Base-by-base conservation (phyloP, 805 yeast genomes). In the Myxozyma melibiosi region DNA sequence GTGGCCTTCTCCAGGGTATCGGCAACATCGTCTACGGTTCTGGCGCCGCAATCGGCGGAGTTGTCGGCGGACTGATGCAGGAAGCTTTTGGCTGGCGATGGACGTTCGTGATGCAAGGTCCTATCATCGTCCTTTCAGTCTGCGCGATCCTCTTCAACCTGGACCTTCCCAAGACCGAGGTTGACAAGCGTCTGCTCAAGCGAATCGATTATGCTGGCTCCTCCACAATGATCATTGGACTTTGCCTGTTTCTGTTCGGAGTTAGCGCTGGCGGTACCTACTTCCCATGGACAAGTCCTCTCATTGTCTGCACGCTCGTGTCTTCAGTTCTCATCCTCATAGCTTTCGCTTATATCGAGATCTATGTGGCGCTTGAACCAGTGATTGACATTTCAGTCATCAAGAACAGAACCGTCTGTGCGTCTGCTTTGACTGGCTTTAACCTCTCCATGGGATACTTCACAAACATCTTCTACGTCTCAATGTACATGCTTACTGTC, bases 1-100 rank as follows among this genome's bases (percentile, higher is more conserved):
- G 97, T 57, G 96, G 96, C 0, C 69, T 88, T 31, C 87, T 82
- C 70, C 97, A 90, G 68, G 97, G 97, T 0, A 68, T 87, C 46
- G 86, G 86, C 27, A 90, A 90, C 70, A 76, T 90, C 25, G 83
- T 83, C 39, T 90, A 80, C 66, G 94, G 91, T 4, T 67, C 83
- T 16, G 97, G 97, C 6, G 84, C 88, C 1, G 84, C 86, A 0
- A 70, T 80, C 42, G 94, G 94, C 16, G 90, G 90, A 2, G 44
- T 53, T 71, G 18, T 78, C 74, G 70, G 80, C 69, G 90, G 90
- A 1, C 58, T 78, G 25, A 71, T 84, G 51, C 78, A 84, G 31
- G 72, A 74, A 6, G 68, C 65, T 34, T 71, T 76, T 42, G 88
- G 88, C 7, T 88, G 95, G 96, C 75, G 90, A 67, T 75, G 68